A percentile compares a stretch with the other conserved stretches of the same genome.
These are phyloP conservation scores for Umbelopsis ramanniana DNA, from an alignment of 192 early-diverging fungal species.

Conservation along the genomic window DNA sequence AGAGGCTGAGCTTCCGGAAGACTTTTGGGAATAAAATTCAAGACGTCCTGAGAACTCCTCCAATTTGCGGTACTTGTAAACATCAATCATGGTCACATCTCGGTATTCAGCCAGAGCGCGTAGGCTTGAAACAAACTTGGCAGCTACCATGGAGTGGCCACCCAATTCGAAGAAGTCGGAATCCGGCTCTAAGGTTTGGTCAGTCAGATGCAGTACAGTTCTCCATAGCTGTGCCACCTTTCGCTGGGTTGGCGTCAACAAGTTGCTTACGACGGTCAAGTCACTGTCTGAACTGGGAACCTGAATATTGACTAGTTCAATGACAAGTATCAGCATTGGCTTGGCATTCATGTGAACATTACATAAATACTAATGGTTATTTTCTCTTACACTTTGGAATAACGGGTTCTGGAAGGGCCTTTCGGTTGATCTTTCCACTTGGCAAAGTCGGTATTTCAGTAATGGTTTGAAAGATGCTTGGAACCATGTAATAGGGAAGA, in stretches of 20 bases:
- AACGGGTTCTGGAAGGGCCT: constrained; percentile 35
- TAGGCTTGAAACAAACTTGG: background rate
- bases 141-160: constrained; percentile 26
- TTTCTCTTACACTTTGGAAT: background rate
- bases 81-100: constrained; percentile 15
- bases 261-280: background rate
- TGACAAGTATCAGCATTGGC: background rate
- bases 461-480: constrained; percentile 39
- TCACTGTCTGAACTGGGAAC: background rate
- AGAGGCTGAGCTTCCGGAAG: background rate
- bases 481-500: constrained; percentile 71
- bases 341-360: background rate
- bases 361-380: background rate
- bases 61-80: constrained; percentile 8
- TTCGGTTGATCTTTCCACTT: constrained; percentile 41
- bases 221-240: constrained; percentile 15
- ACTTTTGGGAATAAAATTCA: background rate
- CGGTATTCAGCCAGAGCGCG: background rate
- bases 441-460: constrained; percentile 31
- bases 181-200: constrained; percentile 19
- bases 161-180: constrained; percentile 32
- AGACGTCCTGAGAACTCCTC: constrained; percentile 1
- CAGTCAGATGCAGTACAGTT: constrained; percentile 2
- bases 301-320: background rate
- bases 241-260: background rate